phyloP scores from a whole-genome alignment of 75 land plant species.

The Sequoia sempervirens region DNA sequence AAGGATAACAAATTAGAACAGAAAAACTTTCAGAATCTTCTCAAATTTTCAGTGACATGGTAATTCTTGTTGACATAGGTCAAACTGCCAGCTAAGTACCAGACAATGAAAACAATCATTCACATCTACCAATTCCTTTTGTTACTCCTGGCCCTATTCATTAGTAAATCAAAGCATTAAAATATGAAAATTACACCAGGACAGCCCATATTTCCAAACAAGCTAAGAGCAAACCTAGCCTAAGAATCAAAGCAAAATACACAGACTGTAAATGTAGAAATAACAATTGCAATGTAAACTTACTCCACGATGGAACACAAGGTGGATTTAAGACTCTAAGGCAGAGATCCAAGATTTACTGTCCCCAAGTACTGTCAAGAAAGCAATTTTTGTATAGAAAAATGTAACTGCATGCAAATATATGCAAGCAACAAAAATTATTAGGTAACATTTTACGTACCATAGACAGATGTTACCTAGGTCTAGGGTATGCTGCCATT shows the following conservation, averaged over 20 bases:
- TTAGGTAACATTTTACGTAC: not conserved
- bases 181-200: not conserved
- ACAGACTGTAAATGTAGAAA: not conserved
- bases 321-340: not conserved
- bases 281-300: not conserved
- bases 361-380: not conserved
- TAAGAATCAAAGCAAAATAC: not conserved
- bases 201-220: constrained; percentile 1
- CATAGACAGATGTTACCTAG: not conserved
- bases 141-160: not conserved
- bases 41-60: not conserved
- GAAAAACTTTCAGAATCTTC: not conserved
- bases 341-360: not conserved
- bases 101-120: not conserved
- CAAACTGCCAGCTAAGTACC: not conserved
- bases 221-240: not conserved
- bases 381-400: not conserved
- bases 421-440: not conserved
- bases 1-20: not conserved
- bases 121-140: not conserved
- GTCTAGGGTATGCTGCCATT: not conserved
- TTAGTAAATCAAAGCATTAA: not conserved
- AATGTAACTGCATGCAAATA: not conserved
- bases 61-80: not conserved
- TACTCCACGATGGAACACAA: not conserved